Percentiles rank a stretch among this genome's conserved stretches.
Evolutionary conservation across 2,329 filamentous ascomycete genomes (phyloP).

Genomic region (Sclerotinia sclerotiorum): DNA sequence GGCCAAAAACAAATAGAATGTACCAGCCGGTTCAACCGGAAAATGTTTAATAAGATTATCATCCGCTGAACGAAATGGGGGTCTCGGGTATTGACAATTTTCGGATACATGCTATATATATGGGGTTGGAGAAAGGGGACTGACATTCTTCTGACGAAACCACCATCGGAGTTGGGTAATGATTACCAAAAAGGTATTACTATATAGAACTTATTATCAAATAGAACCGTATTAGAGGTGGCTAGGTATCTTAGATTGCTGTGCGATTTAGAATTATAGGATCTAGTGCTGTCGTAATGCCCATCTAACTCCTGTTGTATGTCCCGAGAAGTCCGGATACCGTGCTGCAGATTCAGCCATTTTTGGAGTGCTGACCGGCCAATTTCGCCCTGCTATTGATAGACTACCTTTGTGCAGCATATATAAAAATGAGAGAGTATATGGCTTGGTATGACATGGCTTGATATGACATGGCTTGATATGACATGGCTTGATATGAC

Average conservation of each 20-base stretch:
- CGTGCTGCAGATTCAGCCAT: constrained; percentile 7
- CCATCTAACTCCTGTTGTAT: background rate
- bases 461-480: background rate
- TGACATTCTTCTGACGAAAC: background rate
- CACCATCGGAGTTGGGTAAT: background rate
- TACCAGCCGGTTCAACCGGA: background rate
- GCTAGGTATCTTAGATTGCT: background rate
- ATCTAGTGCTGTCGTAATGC: background rate
- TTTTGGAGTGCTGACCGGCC: background rate
- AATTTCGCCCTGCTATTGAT: background rate
- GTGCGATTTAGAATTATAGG: background rate
- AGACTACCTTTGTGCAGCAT: background rate
- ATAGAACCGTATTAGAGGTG: background rate
- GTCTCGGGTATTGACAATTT: constrained; percentile 2
- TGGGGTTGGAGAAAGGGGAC: no score
- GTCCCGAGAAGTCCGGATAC: constrained; percentile 5
- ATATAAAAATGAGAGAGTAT: background rate
- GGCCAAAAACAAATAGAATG: background rate
- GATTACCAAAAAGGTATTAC: background rate
- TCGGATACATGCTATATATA: background rate
- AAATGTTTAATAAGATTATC: background rate
- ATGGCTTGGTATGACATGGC: background rate
- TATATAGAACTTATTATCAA: background rate
- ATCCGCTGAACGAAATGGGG: background rate
- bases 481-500: background rate